Evolutionary conservation across 78 protist species (phyloP).

Genomic region (Isochrysis galbana): DNA sequence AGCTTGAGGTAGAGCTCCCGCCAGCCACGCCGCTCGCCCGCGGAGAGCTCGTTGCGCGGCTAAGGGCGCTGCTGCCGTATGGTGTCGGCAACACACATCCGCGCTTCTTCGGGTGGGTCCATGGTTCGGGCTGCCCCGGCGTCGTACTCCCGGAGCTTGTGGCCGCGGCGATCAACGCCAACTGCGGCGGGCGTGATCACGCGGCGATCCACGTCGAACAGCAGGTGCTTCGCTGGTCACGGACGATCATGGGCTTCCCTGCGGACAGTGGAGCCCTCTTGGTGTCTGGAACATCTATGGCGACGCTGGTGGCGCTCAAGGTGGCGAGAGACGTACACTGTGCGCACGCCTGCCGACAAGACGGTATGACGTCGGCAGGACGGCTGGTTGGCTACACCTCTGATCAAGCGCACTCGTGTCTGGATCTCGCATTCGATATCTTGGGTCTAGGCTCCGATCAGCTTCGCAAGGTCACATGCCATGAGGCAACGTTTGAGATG

Average conservation of each 20-base stretch:
- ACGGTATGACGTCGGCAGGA: neutral
- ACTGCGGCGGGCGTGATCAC: neutral
- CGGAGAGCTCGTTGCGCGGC: neutral
- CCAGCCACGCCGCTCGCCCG: neutral
- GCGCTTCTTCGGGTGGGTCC: slow-evolving; percentile 13
- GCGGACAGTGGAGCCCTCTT: neutral
- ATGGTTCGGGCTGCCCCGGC: neutral
- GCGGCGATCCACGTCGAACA: neutral
- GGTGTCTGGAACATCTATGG: neutral
- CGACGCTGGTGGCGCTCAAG: neutral
- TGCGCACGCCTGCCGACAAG: neutral
- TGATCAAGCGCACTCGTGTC: neutral
- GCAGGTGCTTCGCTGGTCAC: neutral
- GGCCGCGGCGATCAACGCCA: neutral
- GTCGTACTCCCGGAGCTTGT: neutral
- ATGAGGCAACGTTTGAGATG: neutral
- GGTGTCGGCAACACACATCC: neutral
- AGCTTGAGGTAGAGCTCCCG: neutral
- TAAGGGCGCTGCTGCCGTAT: neutral
- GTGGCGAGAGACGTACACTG: neutral
- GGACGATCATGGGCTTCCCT: neutral
- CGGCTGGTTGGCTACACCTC: neutral
- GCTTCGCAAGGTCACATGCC: neutral
- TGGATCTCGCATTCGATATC: neutral
- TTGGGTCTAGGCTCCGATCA: neutral